These are phyloP conservation scores for Cercospora janseana DNA, from an alignment of 2,329 filamentous ascomycete species.

Conservation along the genomic window DNA sequence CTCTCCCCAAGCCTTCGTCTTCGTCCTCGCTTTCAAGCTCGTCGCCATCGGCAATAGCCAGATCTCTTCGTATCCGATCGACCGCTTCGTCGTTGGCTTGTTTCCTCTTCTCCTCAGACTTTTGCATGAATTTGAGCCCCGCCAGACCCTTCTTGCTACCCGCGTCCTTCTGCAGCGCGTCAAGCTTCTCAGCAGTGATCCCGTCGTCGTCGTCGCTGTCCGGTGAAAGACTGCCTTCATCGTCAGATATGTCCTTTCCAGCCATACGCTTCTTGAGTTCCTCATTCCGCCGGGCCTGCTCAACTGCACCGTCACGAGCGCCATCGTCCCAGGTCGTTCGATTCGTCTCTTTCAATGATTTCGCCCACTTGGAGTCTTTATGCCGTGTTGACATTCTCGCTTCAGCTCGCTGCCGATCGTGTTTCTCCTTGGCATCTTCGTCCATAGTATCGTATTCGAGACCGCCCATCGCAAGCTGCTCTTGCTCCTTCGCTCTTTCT, in stretches of 20 bases:
- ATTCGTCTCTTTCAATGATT: slow-evolving; percentile 74
- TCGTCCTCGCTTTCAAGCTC: slow-evolving; percentile 54
- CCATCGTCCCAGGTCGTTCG: slow-evolving; percentile 86
- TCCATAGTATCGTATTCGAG: slow-evolving; percentile 59
- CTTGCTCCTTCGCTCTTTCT: slow-evolving; percentile 57
- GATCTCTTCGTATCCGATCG: slow-evolving; percentile 60
- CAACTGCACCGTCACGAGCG: slow-evolving; percentile 71
- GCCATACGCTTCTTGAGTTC: slow-evolving; percentile 77
- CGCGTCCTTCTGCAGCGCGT: slow-evolving; percentile 41
- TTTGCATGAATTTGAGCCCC: slow-evolving; percentile 92
- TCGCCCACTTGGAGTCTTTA: slow-evolving; percentile 88
- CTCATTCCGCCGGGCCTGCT: slow-evolving; percentile 79
- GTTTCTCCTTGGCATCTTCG: slow-evolving; percentile 61
- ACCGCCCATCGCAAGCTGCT: slow-evolving; percentile 56
- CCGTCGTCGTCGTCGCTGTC: slow-evolving; percentile 60
- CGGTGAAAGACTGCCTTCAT: slow-evolving; percentile 51
- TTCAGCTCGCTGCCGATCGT: slow-evolving; percentile 73
- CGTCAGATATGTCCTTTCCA: slow-evolving; percentile 59
- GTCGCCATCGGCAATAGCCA: slow-evolving; percentile 62
- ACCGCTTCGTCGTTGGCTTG: slow-evolving; percentile 74
- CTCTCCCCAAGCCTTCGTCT: slow-evolving; percentile 64
- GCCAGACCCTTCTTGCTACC: slow-evolving; percentile 61
- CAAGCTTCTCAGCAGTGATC: slow-evolving; percentile 47
- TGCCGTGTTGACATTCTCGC: slow-evolving; percentile 84
- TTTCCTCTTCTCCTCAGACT: slow-evolving; percentile 74